Evolutionary conservation across 495 filamentous ascomycete species (phyloP).

Genomic region (Apiosordaria backusii): DNA sequence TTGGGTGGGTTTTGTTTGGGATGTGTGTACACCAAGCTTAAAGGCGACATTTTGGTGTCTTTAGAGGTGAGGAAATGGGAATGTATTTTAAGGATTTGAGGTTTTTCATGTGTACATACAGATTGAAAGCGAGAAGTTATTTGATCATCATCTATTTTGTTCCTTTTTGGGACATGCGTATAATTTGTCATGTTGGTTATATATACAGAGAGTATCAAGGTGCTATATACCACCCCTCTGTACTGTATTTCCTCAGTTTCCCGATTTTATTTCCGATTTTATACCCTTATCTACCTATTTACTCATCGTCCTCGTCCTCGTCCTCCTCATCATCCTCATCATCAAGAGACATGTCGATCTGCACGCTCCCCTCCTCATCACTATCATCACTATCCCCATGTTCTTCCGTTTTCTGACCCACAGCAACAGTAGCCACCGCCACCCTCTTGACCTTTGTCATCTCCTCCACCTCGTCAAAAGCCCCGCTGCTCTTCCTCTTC

Average conservation of each 20-base stretch:
- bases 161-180: neutral
- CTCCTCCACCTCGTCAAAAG: conserved; percentile 13
- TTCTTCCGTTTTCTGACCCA: conserved; percentile 9
- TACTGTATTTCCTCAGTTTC: too few relatives aligned
- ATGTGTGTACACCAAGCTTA: neutral
- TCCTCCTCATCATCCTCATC: conserved; percentile 28
- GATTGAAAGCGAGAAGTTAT: neutral
- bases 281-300: neutral
- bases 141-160: neutral
- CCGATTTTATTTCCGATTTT: too few relatives aligned
- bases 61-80: neutral
- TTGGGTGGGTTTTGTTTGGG: neutral
- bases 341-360: conserved; percentile 32
- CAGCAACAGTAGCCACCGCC: conserved; percentile 10
- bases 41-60: neutral
- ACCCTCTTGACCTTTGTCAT: conserved; percentile 13
- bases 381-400: conserved; percentile 21
- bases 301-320: conserved; percentile 15
- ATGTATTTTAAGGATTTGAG: neutral
- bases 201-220: neutral
- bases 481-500: conserved; percentile 46
- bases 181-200: neutral
- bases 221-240: neutral
- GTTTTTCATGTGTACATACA: neutral
- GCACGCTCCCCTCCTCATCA: conserved; percentile 30